phyloP scores from a whole-genome alignment of 1,284 basidiomycete species.

The Ceratobasidium sp. region DNA sequence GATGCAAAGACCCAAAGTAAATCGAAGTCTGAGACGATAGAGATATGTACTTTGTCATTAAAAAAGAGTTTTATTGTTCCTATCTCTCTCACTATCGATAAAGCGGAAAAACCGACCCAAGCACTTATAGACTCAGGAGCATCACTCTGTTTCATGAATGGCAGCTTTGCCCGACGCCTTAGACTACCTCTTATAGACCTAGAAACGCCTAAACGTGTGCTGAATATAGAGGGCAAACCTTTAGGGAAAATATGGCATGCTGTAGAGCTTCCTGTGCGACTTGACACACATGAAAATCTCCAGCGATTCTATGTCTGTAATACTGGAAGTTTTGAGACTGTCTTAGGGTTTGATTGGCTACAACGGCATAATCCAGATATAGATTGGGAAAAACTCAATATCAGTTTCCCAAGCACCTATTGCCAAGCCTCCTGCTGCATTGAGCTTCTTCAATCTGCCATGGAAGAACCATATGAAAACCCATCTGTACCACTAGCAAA shows the following conservation, averaged over 20 bases:
- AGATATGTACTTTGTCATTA: not conserved
- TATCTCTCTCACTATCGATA: not conserved
- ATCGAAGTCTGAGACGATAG: not conserved
- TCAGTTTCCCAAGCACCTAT: not conserved
- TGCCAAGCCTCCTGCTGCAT: not conserved
- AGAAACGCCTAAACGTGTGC: not conserved
- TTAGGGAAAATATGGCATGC: slow-evolving; percentile 6
- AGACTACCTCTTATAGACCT: not conserved
- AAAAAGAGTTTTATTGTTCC: not conserved
- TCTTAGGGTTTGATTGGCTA: not conserved
- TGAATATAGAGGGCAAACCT: not conserved
- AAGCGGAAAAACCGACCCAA: not conserved
- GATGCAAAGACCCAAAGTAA: not conserved
- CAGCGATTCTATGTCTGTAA: not conserved
- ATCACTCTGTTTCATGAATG: not conserved
- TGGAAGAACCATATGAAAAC: not conserved
- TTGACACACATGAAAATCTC: not conserved
- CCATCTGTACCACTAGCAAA: not conserved
- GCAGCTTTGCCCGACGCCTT: not conserved
- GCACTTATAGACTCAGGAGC: slow-evolving; percentile 27
- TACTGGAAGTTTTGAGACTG: not conserved
- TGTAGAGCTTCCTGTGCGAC: not conserved
- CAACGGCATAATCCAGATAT: not conserved
- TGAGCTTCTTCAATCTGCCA: not conserved
- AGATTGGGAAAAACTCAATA: not conserved